Evolutionary conservation across 176 grass and related monocot genomes (phyloP), one percentile per base, ranked within the genome.

Genomic region (Phoenix roebelenii): DNA sequence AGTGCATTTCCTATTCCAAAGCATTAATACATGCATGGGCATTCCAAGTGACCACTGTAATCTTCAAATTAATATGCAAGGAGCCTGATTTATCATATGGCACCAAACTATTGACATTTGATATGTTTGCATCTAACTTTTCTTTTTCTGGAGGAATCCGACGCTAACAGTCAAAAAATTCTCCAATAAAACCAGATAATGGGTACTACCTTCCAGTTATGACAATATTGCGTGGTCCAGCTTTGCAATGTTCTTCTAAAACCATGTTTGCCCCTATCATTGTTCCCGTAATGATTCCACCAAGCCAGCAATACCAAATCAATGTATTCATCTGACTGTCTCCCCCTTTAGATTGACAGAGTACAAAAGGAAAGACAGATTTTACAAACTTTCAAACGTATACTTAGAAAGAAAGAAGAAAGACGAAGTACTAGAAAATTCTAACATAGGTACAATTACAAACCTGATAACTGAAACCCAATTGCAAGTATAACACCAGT

Each of bases 281-380:
- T 25, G 94, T 83, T 51, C 94, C 94, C 9, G 93, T 92, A 58
- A 98, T 93, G 78, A 98, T 74, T 29, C 94, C 94, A 25, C 94
- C 94, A 52, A 98, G 82, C 94, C 94, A 98, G 82, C 94, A 89
- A 80, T 98, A 98, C 94, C 94, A 98, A 74, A 98, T 93, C 32
- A 98, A 73, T 35, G 72, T 82, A 23, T 93, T 76, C 76, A 91
- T 86, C 68, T 89, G 79, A 74, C 75, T 80, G 64, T 98, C 84
- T 54, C 84, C 88, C 50, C 94, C 94, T 98, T 73, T 57, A 83
- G 65, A 63, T 20, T 32, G 48, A 51, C 59, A 10, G 30, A 49
- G 62, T 67, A 23, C 23, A 23, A 50, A 17, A 6, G 18, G 55
- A 48, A 44, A 57, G 48, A 23, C 39, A 9, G 52, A 77, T 61